Percentiles rank a stretch among this genome's conserved stretches.
phyloP scores from a whole-genome alignment of 441 rosid genomes.

The Arabidopsis hybrid region DNA sequence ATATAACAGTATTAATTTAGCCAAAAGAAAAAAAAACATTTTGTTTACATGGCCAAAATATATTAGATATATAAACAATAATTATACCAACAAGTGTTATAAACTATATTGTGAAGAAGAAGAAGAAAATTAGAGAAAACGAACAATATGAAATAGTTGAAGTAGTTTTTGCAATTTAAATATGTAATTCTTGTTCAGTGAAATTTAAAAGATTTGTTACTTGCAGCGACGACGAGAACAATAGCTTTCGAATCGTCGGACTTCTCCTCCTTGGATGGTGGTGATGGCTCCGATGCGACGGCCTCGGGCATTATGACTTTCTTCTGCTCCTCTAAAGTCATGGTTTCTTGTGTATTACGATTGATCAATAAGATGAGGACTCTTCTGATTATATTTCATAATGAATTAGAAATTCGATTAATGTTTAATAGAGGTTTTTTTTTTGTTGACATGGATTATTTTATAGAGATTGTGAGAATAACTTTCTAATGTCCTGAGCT shows the following conservation, averaged over 20 bases:
- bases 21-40: background rate
- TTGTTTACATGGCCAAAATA: background rate
- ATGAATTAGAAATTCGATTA: constrained; percentile 5
- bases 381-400: constrained; percentile 1
- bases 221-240: constrained; percentile 51
- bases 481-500: constrained; percentile 21
- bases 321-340: constrained; percentile 42
- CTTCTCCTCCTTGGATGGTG: constrained; percentile 52
- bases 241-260: constrained; percentile 54
- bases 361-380: background rate
- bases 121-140: background rate
- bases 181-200: background rate
- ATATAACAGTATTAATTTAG: background rate
- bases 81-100: background rate
- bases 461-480: constrained; percentile 11
- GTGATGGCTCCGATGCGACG: constrained; percentile 10
- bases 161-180: background rate
- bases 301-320: constrained; percentile 11
- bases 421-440: constrained; percentile 5
- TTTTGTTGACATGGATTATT: too few species aligned
- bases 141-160: background rate
- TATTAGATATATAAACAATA: background rate
- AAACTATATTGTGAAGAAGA: background rate
- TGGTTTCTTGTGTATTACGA: background rate
- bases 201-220: constrained; percentile 45